Percentiles rank a stretch among this genome's conserved stretches.
Evolutionary conservation across 371 early-diverging fungal species (phyloP).

Genomic region (Mortierella sp.): DNA sequence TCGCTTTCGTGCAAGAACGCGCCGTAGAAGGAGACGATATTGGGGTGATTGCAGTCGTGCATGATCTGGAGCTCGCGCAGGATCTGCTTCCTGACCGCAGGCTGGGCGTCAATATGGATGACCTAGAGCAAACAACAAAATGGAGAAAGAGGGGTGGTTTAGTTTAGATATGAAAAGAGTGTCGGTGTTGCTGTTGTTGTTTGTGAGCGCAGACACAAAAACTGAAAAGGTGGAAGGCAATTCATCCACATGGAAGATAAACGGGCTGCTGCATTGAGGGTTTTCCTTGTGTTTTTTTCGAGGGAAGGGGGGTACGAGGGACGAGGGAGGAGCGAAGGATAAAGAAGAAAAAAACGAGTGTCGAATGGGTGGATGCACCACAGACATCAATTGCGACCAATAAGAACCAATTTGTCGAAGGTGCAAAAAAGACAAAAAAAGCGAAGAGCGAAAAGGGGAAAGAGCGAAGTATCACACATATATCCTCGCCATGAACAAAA

Average conservation of each 20-base stretch:
- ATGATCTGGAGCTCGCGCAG: slow-evolving; percentile 90
- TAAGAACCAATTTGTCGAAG: slow-evolving; percentile 1
- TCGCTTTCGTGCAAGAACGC: slow-evolving; percentile 87
- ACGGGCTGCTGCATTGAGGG: neutral
- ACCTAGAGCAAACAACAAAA: slow-evolving; percentile 63
- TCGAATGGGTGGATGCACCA: slow-evolving; percentile 5
- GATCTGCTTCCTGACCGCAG: slow-evolving; percentile 83
- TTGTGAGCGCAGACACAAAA: neutral
- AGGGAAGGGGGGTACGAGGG: neutral
- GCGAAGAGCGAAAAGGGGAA: too few relatives aligned
- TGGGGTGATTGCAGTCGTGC: slow-evolving; percentile 86
- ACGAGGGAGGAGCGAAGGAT: neutral
- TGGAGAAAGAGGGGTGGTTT: neutral
- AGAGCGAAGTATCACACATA: too few relatives aligned
- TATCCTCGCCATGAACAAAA: too few relatives aligned
- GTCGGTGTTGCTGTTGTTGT: neutral
- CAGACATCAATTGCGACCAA: slow-evolving; percentile 2
- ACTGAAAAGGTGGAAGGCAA: neutral
- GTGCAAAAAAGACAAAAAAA: neutral
- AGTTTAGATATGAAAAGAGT: neutral
- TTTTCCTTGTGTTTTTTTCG: neutral
- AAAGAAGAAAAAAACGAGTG: neutral
- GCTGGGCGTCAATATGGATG: slow-evolving; percentile 82
- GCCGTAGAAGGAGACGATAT: slow-evolving; percentile 93
- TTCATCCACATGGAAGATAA: neutral